phyloP scores from a whole-genome alignment of 164 flowering plant species.

The Santalum album region DNA sequence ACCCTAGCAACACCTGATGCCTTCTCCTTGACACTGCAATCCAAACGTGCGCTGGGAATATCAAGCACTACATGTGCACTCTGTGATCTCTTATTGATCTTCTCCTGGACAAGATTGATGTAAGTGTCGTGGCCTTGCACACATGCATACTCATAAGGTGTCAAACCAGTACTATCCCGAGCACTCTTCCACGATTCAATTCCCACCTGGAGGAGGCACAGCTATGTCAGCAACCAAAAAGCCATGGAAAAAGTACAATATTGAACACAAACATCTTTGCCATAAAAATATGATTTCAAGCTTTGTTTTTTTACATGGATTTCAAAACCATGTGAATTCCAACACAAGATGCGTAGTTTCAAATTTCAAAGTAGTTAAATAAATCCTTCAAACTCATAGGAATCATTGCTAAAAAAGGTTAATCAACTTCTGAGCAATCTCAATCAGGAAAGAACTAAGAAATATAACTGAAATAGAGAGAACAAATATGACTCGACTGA shows the following conservation, averaged over 20 bases:
- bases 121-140: conserved; percentile 53
- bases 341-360: too few species aligned
- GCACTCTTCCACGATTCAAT: conserved; percentile 63
- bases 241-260: background rate
- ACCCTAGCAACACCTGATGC: conserved; percentile 20
- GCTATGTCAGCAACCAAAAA: conserved; percentile 7
- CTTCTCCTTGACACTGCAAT: conserved; percentile 24
- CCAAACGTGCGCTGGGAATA: conserved; percentile 26
- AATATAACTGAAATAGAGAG: too few species aligned
- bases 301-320: background rate
- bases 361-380: too few species aligned
- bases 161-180: conserved; percentile 52
- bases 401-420: background rate
- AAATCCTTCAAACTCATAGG: too few species aligned
- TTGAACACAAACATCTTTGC: background rate
- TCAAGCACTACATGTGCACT: conserved; percentile 46
- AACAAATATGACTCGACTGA: too few species aligned
- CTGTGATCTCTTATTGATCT: conserved; percentile 32
- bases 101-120: conserved; percentile 55
- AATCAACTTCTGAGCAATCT: background rate
- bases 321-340: background rate
- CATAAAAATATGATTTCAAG: background rate
- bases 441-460: background rate
- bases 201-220: conserved; percentile 54
- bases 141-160: conserved; percentile 69